Percentiles rank a stretch among this genome's conserved stretches.
Conservation (phyloP, 2,329 filamentous ascomycete species). For the Penicillium janthinellum region DNA sequence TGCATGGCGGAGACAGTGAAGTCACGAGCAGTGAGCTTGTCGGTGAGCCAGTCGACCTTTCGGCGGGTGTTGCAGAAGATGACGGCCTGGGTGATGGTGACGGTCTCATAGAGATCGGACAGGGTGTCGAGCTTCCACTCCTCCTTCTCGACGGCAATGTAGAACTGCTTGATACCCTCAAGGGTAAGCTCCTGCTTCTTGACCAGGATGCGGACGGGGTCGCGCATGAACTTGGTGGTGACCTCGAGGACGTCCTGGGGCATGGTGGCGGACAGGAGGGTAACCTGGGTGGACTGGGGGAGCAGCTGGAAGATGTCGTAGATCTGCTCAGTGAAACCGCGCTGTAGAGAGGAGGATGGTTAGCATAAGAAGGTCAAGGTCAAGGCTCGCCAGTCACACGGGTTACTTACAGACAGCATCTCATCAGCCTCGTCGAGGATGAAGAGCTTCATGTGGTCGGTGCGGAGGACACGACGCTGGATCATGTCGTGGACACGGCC, state of each 20-base stretch:
- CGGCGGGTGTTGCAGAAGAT: constrained; percentile 99
- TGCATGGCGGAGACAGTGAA: constrained; percentile 99
- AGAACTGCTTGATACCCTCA: constrained; percentile 97
- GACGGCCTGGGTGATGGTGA: constrained; percentile 97
- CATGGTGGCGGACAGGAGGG: constrained; percentile 93
- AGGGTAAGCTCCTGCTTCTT: constrained; percentile 74
- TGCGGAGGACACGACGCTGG: constrained; percentile 70
- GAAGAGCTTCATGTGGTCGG: constrained; percentile 76
- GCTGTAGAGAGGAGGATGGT: constrained; percentile 55
- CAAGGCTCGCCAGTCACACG: background rate
- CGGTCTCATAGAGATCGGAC: constrained; percentile 96
- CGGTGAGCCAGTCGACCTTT: constrained; percentile 99
- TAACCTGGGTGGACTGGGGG: constrained; percentile 95
- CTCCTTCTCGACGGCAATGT: constrained; percentile 98
- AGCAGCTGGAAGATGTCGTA: constrained; percentile 98
- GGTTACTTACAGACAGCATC: constrained; percentile 54
- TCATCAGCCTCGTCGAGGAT: constrained; percentile 77
- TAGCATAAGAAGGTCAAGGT: background rate
- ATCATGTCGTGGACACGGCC: constrained; percentile 91
- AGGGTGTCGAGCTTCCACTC: constrained; percentile 99
- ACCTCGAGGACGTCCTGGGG: constrained; percentile 98
- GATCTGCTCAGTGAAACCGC: constrained; percentile 96
- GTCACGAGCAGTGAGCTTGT: constrained; percentile 99
- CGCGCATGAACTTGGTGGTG: constrained; percentile 99
- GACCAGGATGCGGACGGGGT: constrained; percentile 48